phyloP scores from a whole-genome alignment of 169 alveolate species.

The Fabrea salina region DNA sequence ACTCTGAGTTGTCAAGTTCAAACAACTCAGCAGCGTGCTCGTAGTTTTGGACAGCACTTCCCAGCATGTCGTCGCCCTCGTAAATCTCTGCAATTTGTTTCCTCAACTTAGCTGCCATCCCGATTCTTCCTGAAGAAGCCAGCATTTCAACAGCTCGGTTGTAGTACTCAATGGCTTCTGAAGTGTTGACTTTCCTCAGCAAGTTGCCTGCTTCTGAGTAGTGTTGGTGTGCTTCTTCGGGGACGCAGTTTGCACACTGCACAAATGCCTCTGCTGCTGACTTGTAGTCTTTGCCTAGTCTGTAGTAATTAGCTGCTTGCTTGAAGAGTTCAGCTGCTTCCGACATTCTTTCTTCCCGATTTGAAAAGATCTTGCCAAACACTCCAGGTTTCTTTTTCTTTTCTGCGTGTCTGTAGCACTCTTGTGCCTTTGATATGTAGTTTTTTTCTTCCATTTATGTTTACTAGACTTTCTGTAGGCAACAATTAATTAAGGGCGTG shows the following conservation, averaged over 20 bases:
- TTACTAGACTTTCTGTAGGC: no score
- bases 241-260: conserved; percentile 51
- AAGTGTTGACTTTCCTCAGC: conserved; percentile 40
- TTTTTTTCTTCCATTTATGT: conserved; percentile 24
- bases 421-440: not conserved
- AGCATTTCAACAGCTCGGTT: conserved; percentile 45
- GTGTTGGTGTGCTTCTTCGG: conserved; percentile 38
- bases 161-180: conserved; percentile 33
- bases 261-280: conserved; percentile 41
- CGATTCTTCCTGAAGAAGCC: conserved; percentile 40
- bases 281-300: conserved; percentile 49
- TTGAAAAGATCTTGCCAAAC: not conserved
- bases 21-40: conserved; percentile 61
- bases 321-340: conserved; percentile 56
- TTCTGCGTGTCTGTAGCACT: conserved; percentile 1
- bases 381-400: conserved; percentile 29
- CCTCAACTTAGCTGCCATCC: conserved; percentile 54
- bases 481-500: not conserved
- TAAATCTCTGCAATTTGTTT: conserved; percentile 54
- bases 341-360: conserved; percentile 37
- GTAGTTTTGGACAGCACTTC: conserved; percentile 53
- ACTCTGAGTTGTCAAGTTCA: conserved; percentile 49
- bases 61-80: conserved; percentile 56
- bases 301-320: conserved; percentile 62
- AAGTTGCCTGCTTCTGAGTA: conserved; percentile 55